phyloP scores from a whole-genome alignment of 2,329 filamentous ascomycete genomes.

The Simplicillium aogashimaense region DNA sequence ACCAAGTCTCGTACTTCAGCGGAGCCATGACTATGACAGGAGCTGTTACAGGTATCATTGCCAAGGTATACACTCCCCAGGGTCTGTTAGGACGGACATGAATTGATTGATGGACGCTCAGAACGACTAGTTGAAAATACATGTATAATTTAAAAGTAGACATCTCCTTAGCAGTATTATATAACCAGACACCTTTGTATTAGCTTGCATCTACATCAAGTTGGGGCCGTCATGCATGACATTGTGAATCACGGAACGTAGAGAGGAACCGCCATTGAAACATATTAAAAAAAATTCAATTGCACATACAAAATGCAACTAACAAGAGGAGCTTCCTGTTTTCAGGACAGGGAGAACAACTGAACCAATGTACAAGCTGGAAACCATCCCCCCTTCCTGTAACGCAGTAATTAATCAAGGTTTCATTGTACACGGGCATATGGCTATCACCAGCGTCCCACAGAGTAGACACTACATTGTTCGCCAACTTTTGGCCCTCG shows the following conservation, averaged over 20 bases:
- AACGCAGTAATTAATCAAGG: slow-evolving; percentile 28
- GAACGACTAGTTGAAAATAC: too few species aligned
- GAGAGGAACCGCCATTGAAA: too few species aligned
- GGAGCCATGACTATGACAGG: slow-evolving; percentile 11
- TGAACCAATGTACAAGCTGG: slow-evolving; percentile 18
- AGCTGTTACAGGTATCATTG: slow-evolving; percentile 6
- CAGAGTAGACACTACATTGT: slow-evolving; percentile 1
- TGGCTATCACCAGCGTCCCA: slow-evolving; percentile 16
- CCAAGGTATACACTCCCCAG: slow-evolving; percentile 10
- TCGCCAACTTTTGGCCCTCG: not conserved
- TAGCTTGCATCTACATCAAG: too few species aligned
- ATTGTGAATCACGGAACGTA: too few species aligned
- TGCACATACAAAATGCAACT: not conserved
- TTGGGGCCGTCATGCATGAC: too few species aligned
- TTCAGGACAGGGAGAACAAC: slow-evolving; percentile 11
- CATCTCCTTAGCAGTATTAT: too few species aligned
- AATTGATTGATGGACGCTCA: not conserved
- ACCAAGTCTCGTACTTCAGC: slow-evolving; percentile 13
- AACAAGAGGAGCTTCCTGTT: slow-evolving; percentile 6
- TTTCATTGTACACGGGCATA: slow-evolving; percentile 30
- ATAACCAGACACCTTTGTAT: too few species aligned
- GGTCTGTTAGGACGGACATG: slow-evolving; percentile 11
- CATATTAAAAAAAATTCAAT: not conserved
- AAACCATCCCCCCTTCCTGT: slow-evolving; percentile 15
- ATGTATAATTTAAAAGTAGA: too few species aligned